A percentile compares a stretch with the other conserved stretches of the same genome.
Conservation (phyloP, 345 rosid species). For the Moricandia moricandioides region DNA sequence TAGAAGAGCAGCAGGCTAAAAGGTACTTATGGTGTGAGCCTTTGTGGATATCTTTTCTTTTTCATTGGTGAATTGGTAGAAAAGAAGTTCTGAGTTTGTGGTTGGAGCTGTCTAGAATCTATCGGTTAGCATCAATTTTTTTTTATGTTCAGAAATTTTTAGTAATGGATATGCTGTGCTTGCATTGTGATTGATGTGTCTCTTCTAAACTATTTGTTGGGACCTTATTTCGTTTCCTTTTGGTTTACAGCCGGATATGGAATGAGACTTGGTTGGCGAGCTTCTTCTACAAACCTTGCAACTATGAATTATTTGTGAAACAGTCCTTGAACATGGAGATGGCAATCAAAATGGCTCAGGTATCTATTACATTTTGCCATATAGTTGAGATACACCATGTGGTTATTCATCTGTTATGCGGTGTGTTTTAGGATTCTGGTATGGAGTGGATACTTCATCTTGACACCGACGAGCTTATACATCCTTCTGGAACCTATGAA, state of each 20-base stretch:
- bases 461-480: conserved; percentile 86
- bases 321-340: conserved; percentile 99
- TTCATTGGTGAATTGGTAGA: neutral
- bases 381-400: neutral
- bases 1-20: conserved; percentile 84
- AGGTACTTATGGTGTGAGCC: conserved; percentile 45
- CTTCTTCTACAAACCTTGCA: conserved; percentile 97
- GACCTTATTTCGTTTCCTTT: conserved; percentile 4
- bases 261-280: conserved; percentile 89
- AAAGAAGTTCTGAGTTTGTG: neutral
- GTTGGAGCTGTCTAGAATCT: neutral
- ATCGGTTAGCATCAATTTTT: neutral
- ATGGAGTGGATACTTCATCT: conserved; percentile 96
- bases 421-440: conserved; percentile 57
- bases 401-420: neutral
- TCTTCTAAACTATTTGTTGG: neutral
- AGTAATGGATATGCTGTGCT: neutral
- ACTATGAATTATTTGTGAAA: conserved; percentile 91
- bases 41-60: conserved; percentile 5
- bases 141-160: neutral
- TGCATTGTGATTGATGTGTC: neutral
- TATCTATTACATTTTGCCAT: conserved; percentile 40
- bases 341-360: conserved; percentile 95
- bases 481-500: conserved; percentile 77
- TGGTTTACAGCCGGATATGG: conserved; percentile 80